Conservation (phyloP, 768 basidiomycete genomes). For the Rhizopogon sp. region DNA sequence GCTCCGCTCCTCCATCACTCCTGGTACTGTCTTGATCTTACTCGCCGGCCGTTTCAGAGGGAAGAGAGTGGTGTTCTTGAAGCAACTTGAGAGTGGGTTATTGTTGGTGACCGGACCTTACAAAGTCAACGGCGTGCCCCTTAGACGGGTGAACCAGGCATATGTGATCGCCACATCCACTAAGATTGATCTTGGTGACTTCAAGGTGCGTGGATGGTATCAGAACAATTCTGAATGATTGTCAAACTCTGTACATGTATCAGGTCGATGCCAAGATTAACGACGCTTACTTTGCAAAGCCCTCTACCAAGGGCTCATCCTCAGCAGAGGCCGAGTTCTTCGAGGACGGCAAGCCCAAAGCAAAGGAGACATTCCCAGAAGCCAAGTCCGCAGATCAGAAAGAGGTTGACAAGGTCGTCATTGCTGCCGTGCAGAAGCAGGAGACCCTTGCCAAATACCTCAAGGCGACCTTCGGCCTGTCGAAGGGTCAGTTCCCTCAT, state of each 20-base stretch:
- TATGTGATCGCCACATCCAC: constrained; percentile 99
- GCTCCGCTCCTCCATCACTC: constrained; percentile 84
- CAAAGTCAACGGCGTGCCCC: constrained; percentile 97
- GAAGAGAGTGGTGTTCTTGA: constrained; percentile 97
- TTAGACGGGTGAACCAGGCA: constrained; percentile 97
- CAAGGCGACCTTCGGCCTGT: constrained; percentile 87
- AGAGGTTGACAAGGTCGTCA: constrained; percentile 70
- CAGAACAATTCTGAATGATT: not conserved
- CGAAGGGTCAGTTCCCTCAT: constrained; percentile 97
- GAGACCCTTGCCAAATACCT: constrained; percentile 92
- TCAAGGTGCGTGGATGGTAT: constrained; percentile 51
- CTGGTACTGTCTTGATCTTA: constrained; percentile 92
- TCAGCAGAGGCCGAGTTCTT: constrained; percentile 99
- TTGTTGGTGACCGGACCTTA: constrained; percentile 95
- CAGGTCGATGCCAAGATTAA: constrained; percentile 87
- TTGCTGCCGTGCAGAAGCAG: constrained; percentile 85
- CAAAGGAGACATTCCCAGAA: constrained; percentile 81
- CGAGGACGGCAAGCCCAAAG: constrained; percentile 86
- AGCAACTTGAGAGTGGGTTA: constrained; percentile 89
- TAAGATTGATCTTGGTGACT: constrained; percentile 72
- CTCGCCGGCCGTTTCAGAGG: constrained; percentile 97
- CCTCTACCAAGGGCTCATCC: constrained; percentile 56
- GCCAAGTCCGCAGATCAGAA: constrained; percentile 91
- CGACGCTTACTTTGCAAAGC: constrained; percentile 92
- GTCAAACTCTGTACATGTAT: constrained; percentile 4